Evolutionary conservation across 352 stramenopile genomes (phyloP), one percentile per base, ranked within the genome.

Genomic region (Elongisporangium prolatum): DNA sequence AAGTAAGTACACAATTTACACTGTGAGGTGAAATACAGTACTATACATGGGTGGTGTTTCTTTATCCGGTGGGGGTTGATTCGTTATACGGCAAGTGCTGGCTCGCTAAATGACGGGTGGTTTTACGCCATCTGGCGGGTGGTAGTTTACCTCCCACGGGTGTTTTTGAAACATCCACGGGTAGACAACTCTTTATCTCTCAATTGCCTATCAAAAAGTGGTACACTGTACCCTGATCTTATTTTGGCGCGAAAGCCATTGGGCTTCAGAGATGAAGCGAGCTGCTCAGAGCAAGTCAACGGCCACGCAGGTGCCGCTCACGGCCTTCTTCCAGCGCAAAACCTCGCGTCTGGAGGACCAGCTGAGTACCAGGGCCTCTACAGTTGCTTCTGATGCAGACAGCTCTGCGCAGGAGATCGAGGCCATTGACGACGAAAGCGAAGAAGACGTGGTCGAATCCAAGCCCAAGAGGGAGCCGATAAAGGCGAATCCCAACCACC

Each of bases 321-420:
- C 69, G 17, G 70, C 75, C 52, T 90, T 90, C 69, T 90, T 90
- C 69, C 62, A 84, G 67, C 72, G 71, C 38, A 90, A 90, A 55
- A 58, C 64, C 49, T 40, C 56, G 17, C 64, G 67, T 0, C 56
- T 52, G 16, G 28, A 56, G 11, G 9, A 53, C 16, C 61, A 65
- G 48, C 63, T 63, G 5, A 40, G 68, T 2, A 37, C 61, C 1
- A 4, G 10, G 18, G 56, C 48, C 17, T 40, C 18, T 48, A 4
- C 47, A 38, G 18, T 52, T 50, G 6, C 22, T 17, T 34, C 50
- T 5, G 14, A 10, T 16, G 22, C 5, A 14, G 20, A 7, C 20
- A 8, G 11, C 4, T 20, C 59, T 60, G 10, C 16, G 8, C 8
- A 40, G 22, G 22, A 7, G 34, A 59, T 65, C 37, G 59, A 63